A percentile compares a stretch with the other conserved stretches of the same genome.
phyloP scores from a whole-genome alignment of 495 filamentous ascomycete genomes.

The Xylaria bambusicola region DNA sequence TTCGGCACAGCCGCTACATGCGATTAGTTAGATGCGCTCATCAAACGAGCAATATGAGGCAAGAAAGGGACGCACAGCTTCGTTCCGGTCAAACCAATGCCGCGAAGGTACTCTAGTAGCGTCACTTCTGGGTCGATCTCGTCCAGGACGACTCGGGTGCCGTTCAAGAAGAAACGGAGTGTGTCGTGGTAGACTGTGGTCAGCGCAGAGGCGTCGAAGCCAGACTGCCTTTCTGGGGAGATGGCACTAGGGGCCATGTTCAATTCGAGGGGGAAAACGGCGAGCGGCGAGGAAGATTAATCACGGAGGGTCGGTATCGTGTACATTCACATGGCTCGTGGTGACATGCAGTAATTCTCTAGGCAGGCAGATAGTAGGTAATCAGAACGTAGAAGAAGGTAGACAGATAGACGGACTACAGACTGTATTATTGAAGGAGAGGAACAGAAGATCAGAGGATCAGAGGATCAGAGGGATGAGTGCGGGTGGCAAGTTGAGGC shows the following conservation, averaged over 20 bases:
- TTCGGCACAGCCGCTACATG: constrained; percentile 78
- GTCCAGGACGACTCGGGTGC: constrained; percentile 84
- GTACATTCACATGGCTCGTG: too few species aligned
- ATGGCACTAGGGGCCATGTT: constrained; percentile 52
- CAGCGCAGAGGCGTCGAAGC: constrained; percentile 25
- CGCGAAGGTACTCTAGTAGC: constrained; percentile 85
- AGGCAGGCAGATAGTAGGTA: too few species aligned
- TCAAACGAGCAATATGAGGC: constrained; percentile 16
- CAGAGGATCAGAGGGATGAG: too few species aligned
- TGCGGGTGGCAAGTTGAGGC: too few species aligned
- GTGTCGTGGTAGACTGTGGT: constrained; percentile 48
- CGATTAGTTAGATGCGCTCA: constrained; percentile 24
- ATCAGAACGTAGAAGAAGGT: too few species aligned
- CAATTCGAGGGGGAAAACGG: too few species aligned
- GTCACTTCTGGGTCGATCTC: constrained; percentile 89
- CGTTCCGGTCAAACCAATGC: constrained; percentile 80
- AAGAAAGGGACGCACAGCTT: constrained; percentile 50
- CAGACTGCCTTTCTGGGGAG: constrained; percentile 39
- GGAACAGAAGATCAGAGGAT: too few species aligned
- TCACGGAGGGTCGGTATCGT: too few species aligned
- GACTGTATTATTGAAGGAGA: too few species aligned
- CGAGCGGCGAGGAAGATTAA: too few species aligned
- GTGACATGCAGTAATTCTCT: too few species aligned
- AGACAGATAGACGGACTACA: too few species aligned
- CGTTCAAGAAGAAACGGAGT: constrained; percentile 91